phyloP scores from a whole-genome alignment of 2,329 filamentous ascomycete species.

The Fusarium dlaminii region DNA sequence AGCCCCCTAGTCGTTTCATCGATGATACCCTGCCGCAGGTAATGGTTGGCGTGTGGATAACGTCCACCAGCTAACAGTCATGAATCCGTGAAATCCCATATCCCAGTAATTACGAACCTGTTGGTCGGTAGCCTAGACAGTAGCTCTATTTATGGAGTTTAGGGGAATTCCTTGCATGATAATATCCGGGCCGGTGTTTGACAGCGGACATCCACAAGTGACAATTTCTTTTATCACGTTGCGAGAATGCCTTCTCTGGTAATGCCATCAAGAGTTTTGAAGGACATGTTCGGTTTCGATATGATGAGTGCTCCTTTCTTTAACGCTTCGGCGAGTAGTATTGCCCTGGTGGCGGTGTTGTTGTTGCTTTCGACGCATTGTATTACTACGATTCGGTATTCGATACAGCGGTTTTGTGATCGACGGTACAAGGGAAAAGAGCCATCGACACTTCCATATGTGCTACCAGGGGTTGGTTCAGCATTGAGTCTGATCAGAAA shows the following conservation, averaged over 20 bases:
- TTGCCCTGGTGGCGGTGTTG: slow-evolving; percentile 5
- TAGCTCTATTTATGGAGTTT: background rate
- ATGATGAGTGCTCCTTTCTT: background rate
- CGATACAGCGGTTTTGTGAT: slow-evolving; percentile 13
- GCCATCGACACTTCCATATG: slow-evolving; percentile 30
- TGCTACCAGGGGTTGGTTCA: slow-evolving; percentile 26
- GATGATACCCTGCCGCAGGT: background rate
- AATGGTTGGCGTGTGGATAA: background rate
- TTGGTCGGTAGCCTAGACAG: background rate
- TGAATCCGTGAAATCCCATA: background rate
- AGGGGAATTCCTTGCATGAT: slow-evolving; percentile 4
- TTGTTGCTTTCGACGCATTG: slow-evolving; percentile 27
- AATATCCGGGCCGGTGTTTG: background rate
- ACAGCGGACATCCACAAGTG: background rate
- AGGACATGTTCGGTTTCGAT: slow-evolving; percentile 4
- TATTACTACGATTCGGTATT: slow-evolving; percentile 28
- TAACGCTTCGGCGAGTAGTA: background rate
- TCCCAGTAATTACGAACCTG: background rate
- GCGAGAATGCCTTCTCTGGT: slow-evolving; percentile 5
- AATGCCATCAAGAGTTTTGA: background rate
- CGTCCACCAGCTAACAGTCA: background rate
- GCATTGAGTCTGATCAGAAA: slow-evolving; percentile 27
- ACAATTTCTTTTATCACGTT: background rate
- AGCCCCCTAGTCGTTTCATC: background rate
- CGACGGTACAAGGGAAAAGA: slow-evolving; percentile 29